Evolutionary conservation across 805 yeast genomes (phyloP).

Genomic region (Zygoascus flipseniorum): DNA sequence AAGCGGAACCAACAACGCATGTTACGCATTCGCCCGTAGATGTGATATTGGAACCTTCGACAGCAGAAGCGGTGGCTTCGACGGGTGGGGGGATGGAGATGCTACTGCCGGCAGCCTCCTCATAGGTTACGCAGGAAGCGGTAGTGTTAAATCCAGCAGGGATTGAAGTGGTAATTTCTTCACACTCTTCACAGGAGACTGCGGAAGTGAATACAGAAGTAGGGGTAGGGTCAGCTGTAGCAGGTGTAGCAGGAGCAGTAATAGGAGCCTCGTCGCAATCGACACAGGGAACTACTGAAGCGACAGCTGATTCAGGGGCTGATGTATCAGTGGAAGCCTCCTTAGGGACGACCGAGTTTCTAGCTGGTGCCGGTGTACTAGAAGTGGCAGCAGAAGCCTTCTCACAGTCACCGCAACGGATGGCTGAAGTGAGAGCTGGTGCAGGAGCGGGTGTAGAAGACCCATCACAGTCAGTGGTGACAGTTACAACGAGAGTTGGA

Average conservation of each 20-base stretch:
- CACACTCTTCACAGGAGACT: too few relatives aligned
- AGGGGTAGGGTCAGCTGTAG: neutral
- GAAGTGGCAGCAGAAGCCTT: neutral
- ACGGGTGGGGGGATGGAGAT: neutral
- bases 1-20: neutral
- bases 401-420: neutral
- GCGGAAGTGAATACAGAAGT: too few relatives aligned
- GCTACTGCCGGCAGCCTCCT: neutral
- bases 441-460: neutral
- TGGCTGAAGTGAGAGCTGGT: neutral
- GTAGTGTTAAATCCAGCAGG: neutral
- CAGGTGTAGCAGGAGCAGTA: neutral
- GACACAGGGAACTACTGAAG: neutral
- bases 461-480: neutral
- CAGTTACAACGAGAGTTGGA: neutral
- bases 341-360: too few relatives aligned
- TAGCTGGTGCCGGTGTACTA: neutral
- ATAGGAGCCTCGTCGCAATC: neutral
- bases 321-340: neutral
- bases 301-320: neutral
- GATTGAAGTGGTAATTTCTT: neutral
- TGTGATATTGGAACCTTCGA: neutral
- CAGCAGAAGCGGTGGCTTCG: neutral
- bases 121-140: too few relatives aligned
- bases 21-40: neutral